Conservation (phyloP, 1,284 basidiomycete species). For the Trichosporon sp. region DNA sequence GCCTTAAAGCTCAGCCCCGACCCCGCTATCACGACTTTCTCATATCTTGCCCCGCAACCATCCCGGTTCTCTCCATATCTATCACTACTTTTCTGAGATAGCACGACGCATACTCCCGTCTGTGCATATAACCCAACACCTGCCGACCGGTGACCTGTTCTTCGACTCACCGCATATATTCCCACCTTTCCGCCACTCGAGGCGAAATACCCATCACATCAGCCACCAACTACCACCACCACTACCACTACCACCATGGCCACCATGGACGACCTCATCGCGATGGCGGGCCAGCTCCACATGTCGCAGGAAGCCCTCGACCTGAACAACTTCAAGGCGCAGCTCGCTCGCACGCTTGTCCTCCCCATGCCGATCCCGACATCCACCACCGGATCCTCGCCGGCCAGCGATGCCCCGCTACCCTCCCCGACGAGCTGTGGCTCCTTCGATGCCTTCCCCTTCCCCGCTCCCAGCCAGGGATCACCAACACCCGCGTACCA, state of each 20-base stretch:
- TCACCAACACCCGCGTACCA: neutral
- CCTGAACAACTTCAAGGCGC: slow-evolving; percentile 45
- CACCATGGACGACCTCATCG: slow-evolving; percentile 51
- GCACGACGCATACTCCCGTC: neutral
- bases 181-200: slow-evolving; percentile 5
- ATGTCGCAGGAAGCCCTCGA: slow-evolving; percentile 35
- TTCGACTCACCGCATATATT: neutral
- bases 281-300: slow-evolving; percentile 47
- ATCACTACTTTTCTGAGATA: neutral
- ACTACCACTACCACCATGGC: slow-evolving; percentile 32
- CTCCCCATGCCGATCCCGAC: slow-evolving; percentile 27
- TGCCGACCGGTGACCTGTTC: neutral
- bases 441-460: slow-evolving; percentile 5
- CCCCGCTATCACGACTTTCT: slow-evolving; percentile 10
- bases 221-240: neutral
- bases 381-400: slow-evolving; percentile 10
- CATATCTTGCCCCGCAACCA: slow-evolving; percentile 2
- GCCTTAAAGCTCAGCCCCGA: neutral
- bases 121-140: slow-evolving; percentile 1
- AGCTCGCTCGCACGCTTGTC: slow-evolving; percentile 32
- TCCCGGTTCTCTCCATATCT: slow-evolving; percentile 6
- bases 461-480: neutral
- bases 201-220: slow-evolving; percentile 5
- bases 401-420: slow-evolving; percentile 21
- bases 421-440: slow-evolving; percentile 25